Evolutionary conservation across 2,329 filamentous ascomycete species (phyloP).

Genomic region (Cyphellophora attinorum): DNA sequence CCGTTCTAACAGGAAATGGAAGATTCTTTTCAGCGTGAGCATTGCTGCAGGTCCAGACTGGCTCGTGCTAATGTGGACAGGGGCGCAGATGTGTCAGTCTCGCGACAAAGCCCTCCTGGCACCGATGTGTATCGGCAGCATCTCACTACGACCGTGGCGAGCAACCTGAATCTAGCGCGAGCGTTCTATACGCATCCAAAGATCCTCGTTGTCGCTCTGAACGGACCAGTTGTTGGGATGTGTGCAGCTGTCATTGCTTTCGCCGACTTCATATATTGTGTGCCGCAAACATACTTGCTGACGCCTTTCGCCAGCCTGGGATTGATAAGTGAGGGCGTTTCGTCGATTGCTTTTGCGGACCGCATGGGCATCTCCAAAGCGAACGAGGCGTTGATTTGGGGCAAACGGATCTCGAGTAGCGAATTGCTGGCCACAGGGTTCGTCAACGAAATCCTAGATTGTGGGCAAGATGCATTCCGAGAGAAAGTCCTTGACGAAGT

Average conservation of each 20-base stretch:
- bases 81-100: too few relatives aligned
- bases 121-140: constrained; percentile 37
- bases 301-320: constrained; percentile 39
- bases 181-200: constrained; percentile 81
- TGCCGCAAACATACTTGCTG: constrained; percentile 34
- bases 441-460: constrained; percentile 38
- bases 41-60: too few relatives aligned
- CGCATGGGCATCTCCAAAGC: constrained; percentile 39
- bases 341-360: constrained; percentile 34
- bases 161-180: constrained; percentile 80
- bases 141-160: constrained; percentile 63
- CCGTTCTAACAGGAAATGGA: too few relatives aligned
- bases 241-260: constrained; percentile 39
- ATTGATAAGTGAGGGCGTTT: constrained; percentile 39
- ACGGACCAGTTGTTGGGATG: constrained; percentile 40
- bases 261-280: constrained; percentile 39
- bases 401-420: constrained; percentile 30
- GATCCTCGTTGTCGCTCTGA: constrained; percentile 41
- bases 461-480: constrained; percentile 54
- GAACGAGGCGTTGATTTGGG: constrained; percentile 43
- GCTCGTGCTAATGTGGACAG: too few relatives aligned
- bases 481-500: constrained; percentile 66
- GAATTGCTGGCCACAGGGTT: constrained; percentile 35
- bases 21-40: too few relatives aligned
- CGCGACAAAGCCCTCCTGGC: too few relatives aligned